These are phyloP conservation scores for Pouteria glomerata DNA, from an alignment of 148 eudicot species.

Conservation along the genomic window DNA sequence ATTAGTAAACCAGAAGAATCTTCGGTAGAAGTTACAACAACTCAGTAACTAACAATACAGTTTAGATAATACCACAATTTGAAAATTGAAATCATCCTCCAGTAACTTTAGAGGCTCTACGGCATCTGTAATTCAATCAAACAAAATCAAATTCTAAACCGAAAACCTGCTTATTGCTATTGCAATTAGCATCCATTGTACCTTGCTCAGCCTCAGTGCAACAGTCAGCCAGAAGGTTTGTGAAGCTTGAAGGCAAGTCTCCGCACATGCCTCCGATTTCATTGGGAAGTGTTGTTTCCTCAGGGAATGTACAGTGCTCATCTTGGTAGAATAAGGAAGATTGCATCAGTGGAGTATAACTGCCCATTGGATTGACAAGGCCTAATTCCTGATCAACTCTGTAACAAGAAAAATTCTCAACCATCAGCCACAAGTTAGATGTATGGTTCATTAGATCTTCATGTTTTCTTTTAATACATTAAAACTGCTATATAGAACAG, in stretches of 20 bases:
- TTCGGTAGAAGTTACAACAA: background rate
- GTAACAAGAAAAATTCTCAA: background rate
- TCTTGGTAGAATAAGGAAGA: background rate
- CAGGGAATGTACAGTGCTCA: background rate
- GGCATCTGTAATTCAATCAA: background rate
- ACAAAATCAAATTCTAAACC: background rate
- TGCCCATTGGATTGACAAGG: background rate
- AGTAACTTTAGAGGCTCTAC: background rate
- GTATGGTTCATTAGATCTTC: background rate
- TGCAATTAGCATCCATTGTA: background rate
- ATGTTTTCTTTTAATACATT: background rate
- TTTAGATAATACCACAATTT: background rate
- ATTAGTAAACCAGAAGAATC: background rate
- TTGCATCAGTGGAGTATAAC: background rate
- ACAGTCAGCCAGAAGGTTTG: background rate
- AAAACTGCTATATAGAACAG: background rate
- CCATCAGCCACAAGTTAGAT: background rate
- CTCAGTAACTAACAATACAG: background rate
- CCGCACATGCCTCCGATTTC: background rate
- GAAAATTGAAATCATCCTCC: background rate
- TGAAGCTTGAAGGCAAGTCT: conserved; percentile 4
- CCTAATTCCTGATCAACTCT: conserved; percentile 1
- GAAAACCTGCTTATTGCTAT: background rate
- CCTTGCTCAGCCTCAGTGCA: conserved; percentile 3
- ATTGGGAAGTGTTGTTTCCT: conserved; percentile 4